phyloP scores from a whole-genome alignment of 139 green algal genomes.

The Eudorina sp. region DNA sequence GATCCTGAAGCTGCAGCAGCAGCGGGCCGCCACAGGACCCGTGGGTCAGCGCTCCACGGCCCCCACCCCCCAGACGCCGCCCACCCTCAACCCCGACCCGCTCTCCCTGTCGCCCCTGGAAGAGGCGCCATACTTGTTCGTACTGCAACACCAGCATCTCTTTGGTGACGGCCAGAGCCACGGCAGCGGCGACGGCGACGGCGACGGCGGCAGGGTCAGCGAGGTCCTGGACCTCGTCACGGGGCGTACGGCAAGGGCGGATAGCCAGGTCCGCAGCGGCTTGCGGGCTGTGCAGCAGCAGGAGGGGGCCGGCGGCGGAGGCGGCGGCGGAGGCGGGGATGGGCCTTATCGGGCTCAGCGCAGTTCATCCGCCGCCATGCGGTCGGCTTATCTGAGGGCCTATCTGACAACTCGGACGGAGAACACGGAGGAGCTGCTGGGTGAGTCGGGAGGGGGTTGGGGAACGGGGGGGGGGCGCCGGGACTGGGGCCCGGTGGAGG shows the following conservation, averaged over 20 bases:
- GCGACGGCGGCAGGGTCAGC: background rate
- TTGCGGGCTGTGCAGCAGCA: background rate
- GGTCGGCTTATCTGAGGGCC: background rate
- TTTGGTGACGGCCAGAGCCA: background rate
- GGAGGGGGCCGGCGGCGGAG: background rate
- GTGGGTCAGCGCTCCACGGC: conserved; percentile 13
- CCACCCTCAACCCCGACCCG: conserved; percentile 56
- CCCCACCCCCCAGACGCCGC: conserved; percentile 18
- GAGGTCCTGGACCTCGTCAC: conserved; percentile 6
- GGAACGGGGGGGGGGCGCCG: background rate
- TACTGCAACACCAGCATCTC: conserved; percentile 23
- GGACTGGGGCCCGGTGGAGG: too few species aligned
- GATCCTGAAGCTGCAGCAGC: conserved; percentile 5
- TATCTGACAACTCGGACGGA: background rate
- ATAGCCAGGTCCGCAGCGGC: background rate
- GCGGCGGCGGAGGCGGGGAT: too few species aligned
- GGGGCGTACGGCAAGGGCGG: conserved; percentile 2
- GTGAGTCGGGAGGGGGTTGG: background rate
- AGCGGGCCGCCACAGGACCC: conserved; percentile 16
- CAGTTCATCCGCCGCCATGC: background rate
- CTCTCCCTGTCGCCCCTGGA: conserved; percentile 59
- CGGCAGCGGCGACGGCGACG: background rate
- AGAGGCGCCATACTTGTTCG: conserved; percentile 63
- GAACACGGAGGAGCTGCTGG: conserved; percentile 12
- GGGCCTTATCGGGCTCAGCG: too few species aligned